phyloP scores from a whole-genome alignment of 2,329 filamentous ascomycete species.

The Teratosphaeria pseudoeucalypti region DNA sequence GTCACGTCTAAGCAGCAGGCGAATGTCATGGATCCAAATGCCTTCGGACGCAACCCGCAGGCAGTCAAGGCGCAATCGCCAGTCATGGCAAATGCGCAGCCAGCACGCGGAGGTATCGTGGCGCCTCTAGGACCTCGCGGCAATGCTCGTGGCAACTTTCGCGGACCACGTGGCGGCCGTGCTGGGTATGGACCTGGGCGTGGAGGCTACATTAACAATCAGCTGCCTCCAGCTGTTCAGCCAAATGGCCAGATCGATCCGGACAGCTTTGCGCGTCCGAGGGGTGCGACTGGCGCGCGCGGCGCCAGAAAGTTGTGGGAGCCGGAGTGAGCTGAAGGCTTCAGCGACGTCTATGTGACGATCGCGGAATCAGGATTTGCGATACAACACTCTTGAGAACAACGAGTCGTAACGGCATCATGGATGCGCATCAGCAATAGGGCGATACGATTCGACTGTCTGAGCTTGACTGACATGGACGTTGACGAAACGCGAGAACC shows the following conservation, averaged over 20 bases:
- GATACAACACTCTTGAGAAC: neutral
- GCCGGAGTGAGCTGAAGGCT: slow-evolving; percentile 20
- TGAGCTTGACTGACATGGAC: neutral
- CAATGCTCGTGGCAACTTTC: slow-evolving; percentile 15
- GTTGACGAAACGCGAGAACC: neutral
- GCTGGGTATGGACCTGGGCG: slow-evolving; percentile 12
- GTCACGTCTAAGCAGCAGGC: slow-evolving; percentile 19
- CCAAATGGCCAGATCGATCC: slow-evolving; percentile 26
- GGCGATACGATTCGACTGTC: neutral
- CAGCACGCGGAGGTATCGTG: slow-evolving; percentile 9
- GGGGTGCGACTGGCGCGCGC: slow-evolving; percentile 17
- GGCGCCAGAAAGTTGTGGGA: slow-evolving; percentile 26
- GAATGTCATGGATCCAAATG: slow-evolving; percentile 38
- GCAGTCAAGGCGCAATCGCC: slow-evolving; percentile 2
- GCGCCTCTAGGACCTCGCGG: slow-evolving; percentile 12
- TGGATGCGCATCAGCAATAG: neutral
- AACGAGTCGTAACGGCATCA: neutral
- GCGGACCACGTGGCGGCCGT: slow-evolving; percentile 15
- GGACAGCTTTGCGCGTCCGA: slow-evolving; percentile 26
- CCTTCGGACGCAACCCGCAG: slow-evolving; percentile 33
- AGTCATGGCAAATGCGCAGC: slow-evolving; percentile 2
- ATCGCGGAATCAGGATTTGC: neutral
- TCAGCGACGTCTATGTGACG: neutral
- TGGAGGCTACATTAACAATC: slow-evolving; percentile 8
- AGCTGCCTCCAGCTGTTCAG: slow-evolving; percentile 5